These are phyloP conservation scores for Bipolaris bicolor DNA, from an alignment of 2,329 filamentous ascomycete genomes.

Conservation along the genomic window DNA sequence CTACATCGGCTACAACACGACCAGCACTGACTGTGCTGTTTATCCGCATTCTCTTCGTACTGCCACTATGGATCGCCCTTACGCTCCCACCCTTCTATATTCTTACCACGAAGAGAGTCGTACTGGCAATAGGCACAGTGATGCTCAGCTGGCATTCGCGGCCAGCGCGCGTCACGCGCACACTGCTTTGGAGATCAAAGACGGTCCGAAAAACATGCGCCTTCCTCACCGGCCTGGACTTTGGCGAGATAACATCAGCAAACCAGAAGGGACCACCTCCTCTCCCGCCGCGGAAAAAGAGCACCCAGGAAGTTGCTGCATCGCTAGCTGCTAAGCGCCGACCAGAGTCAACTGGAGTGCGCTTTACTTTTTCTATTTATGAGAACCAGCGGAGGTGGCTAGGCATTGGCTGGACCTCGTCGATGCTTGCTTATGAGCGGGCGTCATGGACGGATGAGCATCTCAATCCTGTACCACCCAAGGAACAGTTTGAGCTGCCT, in stretches of 20 bases:
- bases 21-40: conserved; percentile 90
- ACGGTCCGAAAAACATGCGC: conserved; percentile 72
- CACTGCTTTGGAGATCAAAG: conserved; percentile 87
- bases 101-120: conserved; percentile 82
- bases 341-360: conserved; percentile 73
- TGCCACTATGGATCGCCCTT: conserved; percentile 84
- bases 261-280: conserved; percentile 44
- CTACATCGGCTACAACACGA: conserved; percentile 87
- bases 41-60: conserved; percentile 84
- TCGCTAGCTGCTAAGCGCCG: conserved; percentile 50
- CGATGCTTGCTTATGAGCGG: conserved; percentile 87
- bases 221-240: conserved; percentile 80
- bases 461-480: conserved; percentile 77
- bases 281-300: conserved; percentile 53
- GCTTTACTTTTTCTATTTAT: conserved; percentile 95
- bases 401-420: conserved; percentile 92
- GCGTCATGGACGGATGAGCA: conserved; percentile 96
- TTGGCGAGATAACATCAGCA: conserved; percentile 57
- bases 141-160: conserved; percentile 91
- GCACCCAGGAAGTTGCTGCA: conserved; percentile 56
- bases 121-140: conserved; percentile 85
- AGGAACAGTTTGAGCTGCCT: conserved; percentile 73
- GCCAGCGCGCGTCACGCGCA: conserved; percentile 81
- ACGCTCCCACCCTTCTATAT: conserved; percentile 83
- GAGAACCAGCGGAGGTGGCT: conserved; percentile 97